Evolutionary conservation across 139 green algal genomes (phyloP).

Genomic region (Astrephomene gubernaculifera): DNA sequence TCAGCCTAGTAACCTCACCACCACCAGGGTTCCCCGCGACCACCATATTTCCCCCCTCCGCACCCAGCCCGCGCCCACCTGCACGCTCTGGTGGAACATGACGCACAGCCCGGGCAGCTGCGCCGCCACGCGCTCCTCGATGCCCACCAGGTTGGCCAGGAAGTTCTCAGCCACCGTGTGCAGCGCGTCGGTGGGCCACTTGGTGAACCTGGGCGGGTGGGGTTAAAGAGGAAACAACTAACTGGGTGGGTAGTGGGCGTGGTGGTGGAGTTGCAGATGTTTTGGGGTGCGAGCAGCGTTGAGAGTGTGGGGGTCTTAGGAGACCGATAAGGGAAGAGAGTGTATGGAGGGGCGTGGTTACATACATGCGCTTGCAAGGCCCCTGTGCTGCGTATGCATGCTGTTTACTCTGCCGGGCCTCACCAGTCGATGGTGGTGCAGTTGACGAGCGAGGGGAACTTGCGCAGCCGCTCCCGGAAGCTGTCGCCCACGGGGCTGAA

Average conservation of each 20-base stretch:
- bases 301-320: no score
- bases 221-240: neutral
- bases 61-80: slow-evolving; percentile 8
- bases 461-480: slow-evolving; percentile 81
- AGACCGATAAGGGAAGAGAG: neutral
- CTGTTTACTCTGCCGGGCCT: no score
- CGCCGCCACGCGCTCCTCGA: slow-evolving; percentile 48
- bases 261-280: no score
- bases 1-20: no score
- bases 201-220: slow-evolving; percentile 67
- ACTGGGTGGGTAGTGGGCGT: neutral
- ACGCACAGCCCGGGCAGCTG: slow-evolving; percentile 72
- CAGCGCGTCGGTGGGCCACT: slow-evolving; percentile 68
- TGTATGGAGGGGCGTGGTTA: neutral
- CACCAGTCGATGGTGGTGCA: slow-evolving; percentile 88
- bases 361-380: no score
- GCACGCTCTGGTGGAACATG: slow-evolving; percentile 76
- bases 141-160: slow-evolving; percentile 54
- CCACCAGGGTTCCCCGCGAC: no score
- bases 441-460: slow-evolving; percentile 86
- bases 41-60: no score
- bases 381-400: no score
- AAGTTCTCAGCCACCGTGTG: slow-evolving; percentile 63
- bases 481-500: slow-evolving; percentile 78
- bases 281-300: no score